These are phyloP conservation scores for Rachicladosporium sp. DNA, from an alignment of 2,329 filamentous ascomycete genomes.

Conservation along the genomic window DNA sequence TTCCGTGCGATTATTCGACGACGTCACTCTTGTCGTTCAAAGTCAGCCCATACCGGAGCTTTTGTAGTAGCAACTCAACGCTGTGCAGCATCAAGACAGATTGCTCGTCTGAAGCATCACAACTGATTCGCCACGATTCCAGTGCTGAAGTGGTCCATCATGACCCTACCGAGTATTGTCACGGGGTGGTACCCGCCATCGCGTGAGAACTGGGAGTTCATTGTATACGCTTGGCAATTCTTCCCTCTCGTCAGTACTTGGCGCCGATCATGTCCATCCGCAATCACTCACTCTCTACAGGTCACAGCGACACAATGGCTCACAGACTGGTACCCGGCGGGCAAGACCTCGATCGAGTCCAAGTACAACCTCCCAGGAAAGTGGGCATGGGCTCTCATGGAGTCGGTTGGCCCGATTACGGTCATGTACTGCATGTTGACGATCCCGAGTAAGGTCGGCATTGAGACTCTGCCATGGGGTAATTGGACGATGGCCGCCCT, in stretches of 20 bases:
- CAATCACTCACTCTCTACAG: conserved; percentile 33
- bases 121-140: no score
- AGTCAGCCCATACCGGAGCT: no score
- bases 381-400: conserved; percentile 80
- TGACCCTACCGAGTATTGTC: conserved; percentile 17
- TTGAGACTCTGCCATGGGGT: conserved; percentile 54
- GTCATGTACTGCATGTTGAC: conserved; percentile 68
- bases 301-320: conserved; percentile 63
- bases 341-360: conserved; percentile 72
- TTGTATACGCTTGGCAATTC: conserved; percentile 35
- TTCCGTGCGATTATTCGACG: no score
- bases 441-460: conserved; percentile 47
- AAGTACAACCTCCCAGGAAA: conserved; percentile 78
- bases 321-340: conserved; percentile 73
- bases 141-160: no score
- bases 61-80: no score
- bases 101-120: no score
- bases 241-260: conserved; percentile 35
- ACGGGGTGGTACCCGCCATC: conserved; percentile 36
- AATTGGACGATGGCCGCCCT: conserved; percentile 64
- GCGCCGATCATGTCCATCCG: neutral
- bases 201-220: conserved; percentile 37
- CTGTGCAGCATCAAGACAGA: no score
- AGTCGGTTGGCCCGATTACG: conserved; percentile 62
- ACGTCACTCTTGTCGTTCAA: no score